Base-by-base conservation (phyloP, 176 grass and related monocot genomes). In the Typha latifolia region DNA sequence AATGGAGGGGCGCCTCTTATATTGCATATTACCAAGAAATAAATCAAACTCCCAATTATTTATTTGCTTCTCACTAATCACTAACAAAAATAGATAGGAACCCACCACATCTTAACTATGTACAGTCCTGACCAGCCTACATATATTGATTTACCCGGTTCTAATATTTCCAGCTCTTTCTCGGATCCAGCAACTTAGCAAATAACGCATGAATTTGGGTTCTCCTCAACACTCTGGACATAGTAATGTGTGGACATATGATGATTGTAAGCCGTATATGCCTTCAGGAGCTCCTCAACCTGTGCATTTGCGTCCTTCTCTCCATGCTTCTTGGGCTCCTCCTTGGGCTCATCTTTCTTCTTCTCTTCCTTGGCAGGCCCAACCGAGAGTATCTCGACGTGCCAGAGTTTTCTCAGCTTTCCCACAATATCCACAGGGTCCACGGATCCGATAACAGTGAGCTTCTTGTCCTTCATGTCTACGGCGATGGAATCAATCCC, bases 131-230 rank as follows among this genome's bases (percentile, higher is more conserved):
- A 32, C 31, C 31, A 34, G 5, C 32, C 2, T 34, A 34, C 32
- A 5, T 34, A 34, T 34, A 3, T 34, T 34, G 32, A 34, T 34
- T 5, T 34, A 34, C 32, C 32, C 32, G 3, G 32, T 5, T 34
- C 32, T 3, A 34, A 34, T 34, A 5, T 34, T 34, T 3, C 32
- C 3, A 0, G 3, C 5, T 3, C 5, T 34, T 34, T 34, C 5
- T 34, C 32, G 32, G 5, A 34, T 34, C 5, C 32, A 34, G 3
- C 69, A 12, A 21, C 49, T 95, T 79, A 95, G 74, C 74, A 79
- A 47, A 96, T 82, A 49, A 80, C 72, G 72, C 92, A 96, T 5
- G 74, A 68, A 72, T 91, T 91, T 11, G 92, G 85, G 69, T 96
- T 63, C 61, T 91, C 92, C 64, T 96, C 88, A 34, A 57, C 56